These are phyloP conservation scores for Lyophyllum decastes DNA, from an alignment of 768 basidiomycete species.

Conservation along the genomic window DNA sequence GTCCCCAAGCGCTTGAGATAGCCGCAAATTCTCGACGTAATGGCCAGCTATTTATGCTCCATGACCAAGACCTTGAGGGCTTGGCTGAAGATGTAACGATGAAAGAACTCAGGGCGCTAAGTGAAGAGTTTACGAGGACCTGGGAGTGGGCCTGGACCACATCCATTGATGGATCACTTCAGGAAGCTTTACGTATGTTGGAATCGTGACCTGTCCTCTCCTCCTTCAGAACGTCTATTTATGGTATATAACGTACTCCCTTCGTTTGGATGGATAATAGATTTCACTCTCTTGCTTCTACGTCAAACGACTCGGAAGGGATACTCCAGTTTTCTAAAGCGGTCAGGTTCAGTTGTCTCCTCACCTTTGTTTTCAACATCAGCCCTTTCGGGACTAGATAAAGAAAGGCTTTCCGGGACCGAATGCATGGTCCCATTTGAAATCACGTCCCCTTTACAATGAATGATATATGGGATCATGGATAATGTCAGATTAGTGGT, in stretches of 20 bases:
- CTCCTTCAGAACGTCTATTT: neutral
- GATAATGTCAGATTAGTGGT: too few species aligned
- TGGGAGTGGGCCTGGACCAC: constrained; percentile 69
- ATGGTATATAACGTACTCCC: neutral
- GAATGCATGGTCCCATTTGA: too few species aligned
- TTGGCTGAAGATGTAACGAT: constrained; percentile 27
- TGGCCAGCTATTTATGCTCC: constrained; percentile 43
- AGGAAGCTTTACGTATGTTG: constrained; percentile 36
- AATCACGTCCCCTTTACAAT: too few species aligned
- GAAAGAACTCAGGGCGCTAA: constrained; percentile 39
- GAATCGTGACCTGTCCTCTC: constrained; percentile 11
- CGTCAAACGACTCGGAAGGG: neutral
- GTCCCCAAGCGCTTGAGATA: constrained; percentile 43
- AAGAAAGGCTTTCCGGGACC: too few species aligned
- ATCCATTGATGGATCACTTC: constrained; percentile 40
- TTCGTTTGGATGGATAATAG: neutral
- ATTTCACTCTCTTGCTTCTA: neutral
- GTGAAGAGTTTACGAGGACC: constrained; percentile 42
- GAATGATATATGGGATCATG: too few species aligned
- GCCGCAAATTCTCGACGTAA: constrained; percentile 39
- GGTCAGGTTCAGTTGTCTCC: too few species aligned
- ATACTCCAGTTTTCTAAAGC: too few species aligned
- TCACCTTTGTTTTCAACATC: too few species aligned
- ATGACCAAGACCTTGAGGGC: constrained; percentile 29
- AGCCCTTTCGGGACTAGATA: too few species aligned